Percentiles rank a stretch among this genome's conserved stretches.
Evolutionary conservation across 352 stramenopile genomes (phyloP).

Genomic region (Globisporangium recalcitrans): DNA sequence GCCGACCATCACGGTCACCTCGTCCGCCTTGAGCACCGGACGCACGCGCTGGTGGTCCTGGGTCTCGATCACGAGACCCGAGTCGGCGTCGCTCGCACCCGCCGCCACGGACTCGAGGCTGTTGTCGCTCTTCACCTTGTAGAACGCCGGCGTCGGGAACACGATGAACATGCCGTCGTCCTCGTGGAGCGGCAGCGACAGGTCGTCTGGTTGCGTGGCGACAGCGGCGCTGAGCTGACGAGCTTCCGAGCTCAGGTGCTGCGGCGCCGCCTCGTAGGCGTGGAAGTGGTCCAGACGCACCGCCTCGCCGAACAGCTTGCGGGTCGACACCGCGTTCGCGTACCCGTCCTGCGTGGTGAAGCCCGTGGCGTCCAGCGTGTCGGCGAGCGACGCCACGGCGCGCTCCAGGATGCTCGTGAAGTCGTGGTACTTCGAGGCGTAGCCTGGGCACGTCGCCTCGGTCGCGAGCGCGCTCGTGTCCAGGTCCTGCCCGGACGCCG

Average conservation of each 20-base stretch:
- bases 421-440: constrained; percentile 29
- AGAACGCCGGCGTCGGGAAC: constrained; percentile 47
- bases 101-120: constrained; percentile 21
- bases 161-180: constrained; percentile 60
- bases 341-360: constrained; percentile 44
- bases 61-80: constrained; percentile 50
- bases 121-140: constrained; percentile 34
- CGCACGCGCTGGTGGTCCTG: constrained; percentile 36
- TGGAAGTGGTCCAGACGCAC: constrained; percentile 64
- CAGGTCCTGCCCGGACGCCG: constrained; percentile 34
- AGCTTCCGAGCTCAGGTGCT: too few relatives aligned
- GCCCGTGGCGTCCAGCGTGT: constrained; percentile 34
- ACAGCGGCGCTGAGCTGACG: constrained; percentile 2
- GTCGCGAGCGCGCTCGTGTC: constrained; percentile 20
- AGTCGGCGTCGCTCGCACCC: constrained; percentile 27
- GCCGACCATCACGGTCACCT: constrained; percentile 57
- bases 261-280: constrained; percentile 35
- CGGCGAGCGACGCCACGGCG: constrained; percentile 39
- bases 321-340: constrained; percentile 27
- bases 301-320: constrained; percentile 47
- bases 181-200: constrained; percentile 49
- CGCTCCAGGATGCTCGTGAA: constrained; percentile 44
- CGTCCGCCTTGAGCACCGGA: constrained; percentile 43
- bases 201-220: constrained; percentile 23
- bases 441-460: constrained; percentile 33